Base-by-base conservation (phyloP, 441 rosid species). In the Gossypium davidsonii region DNA sequence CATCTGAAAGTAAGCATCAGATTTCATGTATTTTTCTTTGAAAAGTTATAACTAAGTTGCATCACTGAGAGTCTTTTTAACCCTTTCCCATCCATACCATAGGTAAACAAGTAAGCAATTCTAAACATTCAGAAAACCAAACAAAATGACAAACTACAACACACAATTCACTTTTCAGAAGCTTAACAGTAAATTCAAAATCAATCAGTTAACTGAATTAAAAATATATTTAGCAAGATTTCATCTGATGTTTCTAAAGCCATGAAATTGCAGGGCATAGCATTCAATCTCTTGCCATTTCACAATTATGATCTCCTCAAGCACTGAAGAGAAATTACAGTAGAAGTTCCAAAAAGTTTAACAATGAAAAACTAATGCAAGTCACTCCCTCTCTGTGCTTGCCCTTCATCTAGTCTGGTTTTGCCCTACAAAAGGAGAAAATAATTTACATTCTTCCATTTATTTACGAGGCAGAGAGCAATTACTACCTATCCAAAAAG, bases 341-440 rank as follows among this genome's bases (percentile, higher is more conserved):
- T 62, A 72, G 31, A 37, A 70, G 46, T 72, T 65, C 49, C 59
- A 28, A 76, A 65, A 73, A 69, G 70, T 67, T 52, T 79, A 78
- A 63, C 71, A 78, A 71, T 82, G 67, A 78, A 77, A 56, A 69
- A 14, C 57, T 76, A 37, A 81, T 76, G 74, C 73, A 83, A 82
- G 83, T 74, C 82, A 77, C 87, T 79, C 78, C 81, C 80, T 48
- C 84, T 63, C 77, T 79, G 82, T 69, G 79, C 84, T 75, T 28
- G 86, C 63, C 80, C 96, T 84, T 93, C 97, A 89, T 88, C 95
- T 89, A 93, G 97, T 89, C 89, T 84, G 83, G 87, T 81, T 87
- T 82, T 84, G 83, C 82, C 97, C 97, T 88, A 91, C 97, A 90
- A 86, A 89, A 89, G 79, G 82, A 83, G 82, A 79, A 75, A 65